These are phyloP conservation scores for Batkoa obscura DNA, from an alignment of 371 early-diverging fungal species.

Conservation along the genomic window DNA sequence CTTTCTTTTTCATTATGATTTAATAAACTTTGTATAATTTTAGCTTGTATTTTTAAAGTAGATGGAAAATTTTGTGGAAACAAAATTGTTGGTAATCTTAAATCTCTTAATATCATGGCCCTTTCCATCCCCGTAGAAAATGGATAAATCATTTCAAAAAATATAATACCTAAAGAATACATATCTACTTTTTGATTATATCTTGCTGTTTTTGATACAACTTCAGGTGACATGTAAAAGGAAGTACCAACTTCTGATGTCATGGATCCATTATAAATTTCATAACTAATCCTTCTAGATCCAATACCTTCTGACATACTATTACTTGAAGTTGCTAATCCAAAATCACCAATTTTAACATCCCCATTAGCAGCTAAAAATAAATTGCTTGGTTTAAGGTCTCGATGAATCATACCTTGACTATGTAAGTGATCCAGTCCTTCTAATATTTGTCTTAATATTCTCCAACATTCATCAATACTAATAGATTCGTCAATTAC, in stretches of 20 bases:
- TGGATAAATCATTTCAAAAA: slow-evolving; percentile 54
- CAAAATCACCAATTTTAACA: slow-evolving; percentile 97
- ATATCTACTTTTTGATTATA: slow-evolving; percentile 25
- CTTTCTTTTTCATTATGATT: slow-evolving; percentile 63
- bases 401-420: slow-evolving; percentile 90
- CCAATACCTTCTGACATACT: slow-evolving; percentile 2
- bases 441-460: slow-evolving; percentile 36
- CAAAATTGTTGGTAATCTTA: slow-evolving; percentile 34
- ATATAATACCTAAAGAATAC: slow-evolving; percentile 22
- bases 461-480: slow-evolving; percentile 33
- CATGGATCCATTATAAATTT: slow-evolving; percentile 7
- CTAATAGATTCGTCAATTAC: slow-evolving; percentile 66
- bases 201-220: slow-evolving; percentile 24
- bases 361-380: slow-evolving; percentile 79
- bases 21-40: slow-evolving; percentile 51
- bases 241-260: slow-evolving; percentile 71
- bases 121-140: slow-evolving; percentile 61
- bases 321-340: slow-evolving; percentile 41
- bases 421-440: slow-evolving; percentile 55
- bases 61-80: slow-evolving; percentile 53
- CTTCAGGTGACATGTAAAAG: slow-evolving; percentile 83
- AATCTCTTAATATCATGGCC: slow-evolving; percentile 21
- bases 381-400: slow-evolving; percentile 93
- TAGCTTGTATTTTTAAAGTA: slow-evolving; percentile 33
- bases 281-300: neutral